Conservation (phyloP, 2,329 filamentous ascomycete species). For the Calcarisporium arbuscula region DNA sequence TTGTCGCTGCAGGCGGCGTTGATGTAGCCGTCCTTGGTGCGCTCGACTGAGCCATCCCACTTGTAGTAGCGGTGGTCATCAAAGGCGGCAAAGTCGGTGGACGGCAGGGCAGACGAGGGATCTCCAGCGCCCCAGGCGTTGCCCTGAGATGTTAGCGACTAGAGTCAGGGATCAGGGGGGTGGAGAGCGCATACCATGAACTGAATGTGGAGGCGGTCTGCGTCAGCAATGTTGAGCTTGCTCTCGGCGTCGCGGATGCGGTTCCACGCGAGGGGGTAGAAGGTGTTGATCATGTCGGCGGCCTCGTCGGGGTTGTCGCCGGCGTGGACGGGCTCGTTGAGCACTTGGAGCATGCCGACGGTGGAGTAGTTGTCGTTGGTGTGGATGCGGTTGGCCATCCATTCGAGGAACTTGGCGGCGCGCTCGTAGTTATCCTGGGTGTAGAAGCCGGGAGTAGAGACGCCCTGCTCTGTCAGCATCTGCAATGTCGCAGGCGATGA, state of each 20-base stretch:
- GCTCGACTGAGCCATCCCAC: constrained; percentile 38
- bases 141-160: constrained; percentile 16
- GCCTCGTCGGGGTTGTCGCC: constrained; percentile 18
- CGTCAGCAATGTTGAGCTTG: constrained; percentile 31
- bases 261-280: constrained; percentile 17
- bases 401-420: constrained; percentile 47
- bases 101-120: constrained; percentile 37
- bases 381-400: constrained; percentile 48
- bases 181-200: constrained; percentile 27
- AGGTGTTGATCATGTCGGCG: constrained; percentile 19
- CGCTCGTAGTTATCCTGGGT: constrained; percentile 49
- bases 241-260: constrained; percentile 43
- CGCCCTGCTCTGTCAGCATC: constrained; percentile 5
- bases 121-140: constrained; percentile 49
- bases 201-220: constrained; percentile 45
- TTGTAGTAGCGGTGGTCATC: constrained; percentile 56
- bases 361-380: constrained; percentile 40
- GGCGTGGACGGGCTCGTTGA: constrained; percentile 49
- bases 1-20: constrained; percentile 41
- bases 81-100: constrained; percentile 40
- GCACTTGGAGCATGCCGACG: constrained; percentile 52
- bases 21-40: constrained; percentile 44
- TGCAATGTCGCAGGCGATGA: neutral
- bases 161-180: no score
- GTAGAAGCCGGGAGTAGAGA: constrained; percentile 43